phyloP scores from a whole-genome alignment of 1,284 basidiomycete genomes.

The Cryptococcus sp. region DNA sequence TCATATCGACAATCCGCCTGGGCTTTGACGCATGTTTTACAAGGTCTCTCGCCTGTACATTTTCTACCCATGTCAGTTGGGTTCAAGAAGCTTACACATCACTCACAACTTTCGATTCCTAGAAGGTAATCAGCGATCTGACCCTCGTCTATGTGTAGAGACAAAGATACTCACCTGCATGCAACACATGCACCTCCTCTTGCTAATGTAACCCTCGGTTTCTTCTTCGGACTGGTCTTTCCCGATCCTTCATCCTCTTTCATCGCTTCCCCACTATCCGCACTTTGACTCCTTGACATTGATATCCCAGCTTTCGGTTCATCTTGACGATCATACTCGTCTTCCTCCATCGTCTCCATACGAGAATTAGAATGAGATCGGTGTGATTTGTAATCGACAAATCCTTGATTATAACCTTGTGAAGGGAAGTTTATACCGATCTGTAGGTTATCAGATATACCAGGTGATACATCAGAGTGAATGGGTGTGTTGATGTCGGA shows the following conservation, averaged over 20 bases:
- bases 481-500: too few species aligned
- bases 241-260: conserved; percentile 1
- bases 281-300: not conserved
- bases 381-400: too few species aligned
- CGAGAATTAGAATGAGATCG: not conserved
- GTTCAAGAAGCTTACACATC: too few species aligned
- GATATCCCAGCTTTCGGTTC: not conserved
- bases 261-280: not conserved
- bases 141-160: not conserved
- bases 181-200: conserved; percentile 29
- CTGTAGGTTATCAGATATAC: too few species aligned
- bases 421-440: too few species aligned
- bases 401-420: too few species aligned
- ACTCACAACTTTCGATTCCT: conserved; percentile 29
- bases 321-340: not conserved
- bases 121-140: not conserved
- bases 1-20: conserved; percentile 25
- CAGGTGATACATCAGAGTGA: too few species aligned
- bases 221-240: conserved; percentile 13
- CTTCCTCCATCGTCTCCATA: not conserved
- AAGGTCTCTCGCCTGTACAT: conserved; percentile 29
- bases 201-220: conserved; percentile 23
- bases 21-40: conserved; percentile 21
- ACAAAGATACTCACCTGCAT: conserved; percentile 12
- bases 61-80: conserved; percentile 14